Percentiles rank a stretch among this genome's conserved stretches.
These are phyloP conservation scores for Hanseniaspora vineae DNA, from an alignment of 805 yeast species.

Conservation along the genomic window DNA sequence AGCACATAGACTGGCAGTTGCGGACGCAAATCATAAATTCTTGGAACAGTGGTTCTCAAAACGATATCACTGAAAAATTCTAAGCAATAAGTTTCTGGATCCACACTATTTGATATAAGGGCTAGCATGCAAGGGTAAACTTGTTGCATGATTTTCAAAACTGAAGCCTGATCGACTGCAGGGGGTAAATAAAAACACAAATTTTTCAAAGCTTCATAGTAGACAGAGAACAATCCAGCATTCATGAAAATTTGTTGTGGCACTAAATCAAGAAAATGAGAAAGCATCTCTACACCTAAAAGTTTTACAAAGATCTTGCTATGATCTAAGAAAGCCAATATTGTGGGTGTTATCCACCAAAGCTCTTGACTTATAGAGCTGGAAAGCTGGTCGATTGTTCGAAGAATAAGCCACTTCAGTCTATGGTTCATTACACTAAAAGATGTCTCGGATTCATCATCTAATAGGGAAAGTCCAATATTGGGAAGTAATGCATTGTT, in stretches of 20 bases:
- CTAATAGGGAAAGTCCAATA: background rate
- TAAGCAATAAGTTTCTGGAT: background rate
- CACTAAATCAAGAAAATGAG: slow-evolving; percentile 10
- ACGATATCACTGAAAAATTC: slow-evolving; percentile 14
- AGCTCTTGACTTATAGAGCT: slow-evolving; percentile 16
- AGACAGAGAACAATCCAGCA: slow-evolving; percentile 16
- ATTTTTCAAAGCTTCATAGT: slow-evolving; percentile 15
- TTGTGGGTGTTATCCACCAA: slow-evolving; percentile 24
- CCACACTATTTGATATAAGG: background rate
- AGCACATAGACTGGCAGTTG: slow-evolving; percentile 9
- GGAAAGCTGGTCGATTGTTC: slow-evolving; percentile 6
- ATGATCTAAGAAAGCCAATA: slow-evolving; percentile 20
- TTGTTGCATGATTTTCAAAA: slow-evolving; percentile 9
- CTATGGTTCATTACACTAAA: background rate
- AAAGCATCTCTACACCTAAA: slow-evolving; percentile 14
- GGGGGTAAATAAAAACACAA: slow-evolving; percentile 21
- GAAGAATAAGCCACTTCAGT: background rate
- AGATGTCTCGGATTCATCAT: background rate
- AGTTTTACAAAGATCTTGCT: slow-evolving; percentile 18
- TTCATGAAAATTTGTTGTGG: slow-evolving; percentile 10
- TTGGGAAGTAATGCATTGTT: background rate
- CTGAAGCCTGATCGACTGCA: slow-evolving; percentile 9
- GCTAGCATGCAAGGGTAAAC: slow-evolving; percentile 10
- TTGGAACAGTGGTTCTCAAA: slow-evolving; percentile 17
- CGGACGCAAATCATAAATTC: slow-evolving; percentile 13